Evolutionary conservation across 129 eudicot genomes (phyloP).

Genomic region (Daucus carota): DNA sequence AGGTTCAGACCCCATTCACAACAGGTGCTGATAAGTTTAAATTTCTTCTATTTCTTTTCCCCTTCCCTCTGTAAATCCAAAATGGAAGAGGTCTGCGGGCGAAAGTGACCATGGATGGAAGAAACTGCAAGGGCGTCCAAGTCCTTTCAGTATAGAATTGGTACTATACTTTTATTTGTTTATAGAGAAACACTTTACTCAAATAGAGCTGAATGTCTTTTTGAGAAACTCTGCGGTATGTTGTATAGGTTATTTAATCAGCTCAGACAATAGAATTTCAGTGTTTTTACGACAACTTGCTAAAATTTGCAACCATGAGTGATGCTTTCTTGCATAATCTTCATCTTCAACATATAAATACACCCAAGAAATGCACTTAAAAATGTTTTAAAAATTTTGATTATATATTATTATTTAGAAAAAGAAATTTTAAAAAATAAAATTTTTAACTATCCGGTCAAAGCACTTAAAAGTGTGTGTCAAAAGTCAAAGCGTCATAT

Average conservation of each 20-base stretch:
- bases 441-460: too few species aligned
- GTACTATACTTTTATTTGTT: constrained; percentile 12
- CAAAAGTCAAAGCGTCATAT: too few species aligned
- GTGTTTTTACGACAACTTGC: neutral
- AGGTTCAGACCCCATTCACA: constrained; percentile 86
- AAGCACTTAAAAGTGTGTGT: too few species aligned
- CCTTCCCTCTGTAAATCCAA: neutral
- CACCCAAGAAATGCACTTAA: neutral
- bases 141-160: constrained; percentile 32
- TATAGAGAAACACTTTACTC: constrained; percentile 9
- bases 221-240: constrained; percentile 12
- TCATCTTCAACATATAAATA: neutral
- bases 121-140: constrained; percentile 12
- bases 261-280: constrained; percentile 16
- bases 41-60: neutral
- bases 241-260: constrained; percentile 16
- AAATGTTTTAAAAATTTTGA: too few species aligned
- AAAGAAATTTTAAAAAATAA: too few species aligned
- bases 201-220: constrained; percentile 19
- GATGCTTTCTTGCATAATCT: neutral
- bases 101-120: neutral
- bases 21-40: constrained; percentile 34
- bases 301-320: neutral
- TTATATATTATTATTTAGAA: too few species aligned
- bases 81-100: neutral